phyloP scores from a whole-genome alignment of 352 stramenopile species.

The Aphanomyces cochlioides region DNA sequence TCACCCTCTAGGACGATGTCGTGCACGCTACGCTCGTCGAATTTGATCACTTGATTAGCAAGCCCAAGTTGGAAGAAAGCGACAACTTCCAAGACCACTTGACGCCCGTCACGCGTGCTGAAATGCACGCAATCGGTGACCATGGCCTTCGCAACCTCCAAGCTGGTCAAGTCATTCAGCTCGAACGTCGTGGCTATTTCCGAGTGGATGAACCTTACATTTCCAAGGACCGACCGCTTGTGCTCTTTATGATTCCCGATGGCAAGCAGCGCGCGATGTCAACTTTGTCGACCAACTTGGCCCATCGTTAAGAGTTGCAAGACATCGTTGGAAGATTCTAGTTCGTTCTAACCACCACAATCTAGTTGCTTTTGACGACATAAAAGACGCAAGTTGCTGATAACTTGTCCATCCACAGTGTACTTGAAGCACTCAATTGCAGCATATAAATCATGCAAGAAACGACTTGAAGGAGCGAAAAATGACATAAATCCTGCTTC shows the following conservation, averaged over 20 bases:
- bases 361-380: neutral
- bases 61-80: conserved; percentile 97
- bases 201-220: conserved; percentile 83
- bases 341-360: too few species aligned
- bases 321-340: too few species aligned
- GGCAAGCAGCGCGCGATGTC: conserved; percentile 92
- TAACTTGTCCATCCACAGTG: too few species aligned
- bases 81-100: conserved; percentile 98
- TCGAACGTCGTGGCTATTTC: conserved; percentile 98
- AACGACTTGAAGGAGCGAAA: too few species aligned
- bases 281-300: conserved; percentile 82
- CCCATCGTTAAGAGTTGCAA: conserved; percentile 54
- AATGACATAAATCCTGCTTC: too few species aligned
- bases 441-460: too few species aligned
- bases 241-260: conserved; percentile 99
- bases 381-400: too few species aligned
- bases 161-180: conserved; percentile 95
- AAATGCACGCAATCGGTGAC: conserved; percentile 93
- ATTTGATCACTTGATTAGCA: conserved; percentile 98
- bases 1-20: conserved; percentile 51
- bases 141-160: conserved; percentile 93
- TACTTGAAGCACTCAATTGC: too few species aligned
- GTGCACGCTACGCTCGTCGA: conserved; percentile 92
- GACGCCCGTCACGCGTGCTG: conserved; percentile 93
- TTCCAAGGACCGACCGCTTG: conserved; percentile 84